Base-by-base conservation (phyloP, 352 stramenopile genomes). In the Phytopythium kandeliae region DNA sequence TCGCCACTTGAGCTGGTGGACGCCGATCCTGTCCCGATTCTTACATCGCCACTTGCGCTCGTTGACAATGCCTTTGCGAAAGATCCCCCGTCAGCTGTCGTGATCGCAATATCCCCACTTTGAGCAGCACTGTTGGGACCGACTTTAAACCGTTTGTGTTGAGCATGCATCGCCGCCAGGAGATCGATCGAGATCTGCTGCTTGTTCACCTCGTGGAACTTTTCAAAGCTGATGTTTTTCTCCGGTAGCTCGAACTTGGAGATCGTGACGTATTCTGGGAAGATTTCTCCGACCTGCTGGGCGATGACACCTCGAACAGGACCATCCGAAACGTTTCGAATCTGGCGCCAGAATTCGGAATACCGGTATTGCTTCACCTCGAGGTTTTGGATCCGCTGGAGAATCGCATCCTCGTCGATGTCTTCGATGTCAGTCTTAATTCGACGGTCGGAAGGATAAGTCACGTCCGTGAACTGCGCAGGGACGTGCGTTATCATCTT, bases 191-290 rank as follows among this genome's bases (percentile, higher is more conserved):
- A 78, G 8, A 98, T 86, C 22, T 75, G 72, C 42, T 96, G 85
- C 56, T 98, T 97, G 69, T 98, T 91, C 30, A 98, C 89, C 77
- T 98, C 86, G 51, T 96, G 79, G 57, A 98, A 98, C 41, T 96
- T 57, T 35, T 95, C 68, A 30, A 96, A 76, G 10, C 69, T 82
- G 52, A 97, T 94, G 40, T 88, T 84, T 56, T 96, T 93, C 51
- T 97, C 88, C 1, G 75, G 78, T 13, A 97, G 49, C 22, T 73
- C 52, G 52, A 91, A 94, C n/a, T 89, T 81, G 25, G 91, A 78
- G 17, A 95, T 64, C 38, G 85, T 80, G 30, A 98, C 73, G 57
- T 98, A 93, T 63, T 98, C 94, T 22, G 93, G 93, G 60, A 98
- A 97, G 1, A 93, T 81, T 47, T 95, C 69, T 12, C 51, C 60